These are phyloP conservation scores for Eucalyptus victrix DNA, from an alignment of 345 rosid species.

Conservation along the genomic window DNA sequence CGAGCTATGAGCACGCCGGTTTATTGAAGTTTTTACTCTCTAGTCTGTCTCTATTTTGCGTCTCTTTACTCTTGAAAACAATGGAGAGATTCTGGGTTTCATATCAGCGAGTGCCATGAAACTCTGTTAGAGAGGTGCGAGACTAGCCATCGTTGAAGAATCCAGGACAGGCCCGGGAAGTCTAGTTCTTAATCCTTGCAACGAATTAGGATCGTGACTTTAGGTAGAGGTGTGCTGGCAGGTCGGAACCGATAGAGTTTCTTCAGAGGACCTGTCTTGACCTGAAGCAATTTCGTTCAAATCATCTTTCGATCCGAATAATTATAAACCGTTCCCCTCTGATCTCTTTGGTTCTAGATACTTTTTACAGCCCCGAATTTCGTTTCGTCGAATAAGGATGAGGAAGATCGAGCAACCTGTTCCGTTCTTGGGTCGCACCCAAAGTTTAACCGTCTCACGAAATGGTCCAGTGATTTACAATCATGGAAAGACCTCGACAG, in stretches of 20 bases:
- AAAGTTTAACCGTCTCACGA: neutral
- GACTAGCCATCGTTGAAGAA: neutral
- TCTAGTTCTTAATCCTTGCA: too few species aligned
- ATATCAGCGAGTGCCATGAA: neutral
- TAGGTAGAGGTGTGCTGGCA: neutral
- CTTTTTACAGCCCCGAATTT: neutral
- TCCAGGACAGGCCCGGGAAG: too few species aligned
- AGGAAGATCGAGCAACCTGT: neutral
- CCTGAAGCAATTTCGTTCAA: neutral
- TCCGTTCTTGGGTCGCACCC: neutral
- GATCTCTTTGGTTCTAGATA: neutral
- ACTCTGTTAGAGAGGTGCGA: neutral
- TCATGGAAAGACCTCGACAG: neutral
- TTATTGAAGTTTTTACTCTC: too few species aligned
- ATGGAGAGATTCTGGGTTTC: neutral
- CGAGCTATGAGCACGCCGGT: too few species aligned
- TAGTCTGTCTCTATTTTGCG: too few species aligned
- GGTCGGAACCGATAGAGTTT: neutral
- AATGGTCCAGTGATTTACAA: neutral
- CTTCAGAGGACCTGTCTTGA: neutral
- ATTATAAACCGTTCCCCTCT: neutral
- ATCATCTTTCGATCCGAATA: neutral
- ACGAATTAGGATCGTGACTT: neutral
- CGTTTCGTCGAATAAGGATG: neutral
- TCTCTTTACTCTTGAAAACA: too few species aligned